Conservation (phyloP, 306 rosid species). For the Bauhinia variegata region DNA sequence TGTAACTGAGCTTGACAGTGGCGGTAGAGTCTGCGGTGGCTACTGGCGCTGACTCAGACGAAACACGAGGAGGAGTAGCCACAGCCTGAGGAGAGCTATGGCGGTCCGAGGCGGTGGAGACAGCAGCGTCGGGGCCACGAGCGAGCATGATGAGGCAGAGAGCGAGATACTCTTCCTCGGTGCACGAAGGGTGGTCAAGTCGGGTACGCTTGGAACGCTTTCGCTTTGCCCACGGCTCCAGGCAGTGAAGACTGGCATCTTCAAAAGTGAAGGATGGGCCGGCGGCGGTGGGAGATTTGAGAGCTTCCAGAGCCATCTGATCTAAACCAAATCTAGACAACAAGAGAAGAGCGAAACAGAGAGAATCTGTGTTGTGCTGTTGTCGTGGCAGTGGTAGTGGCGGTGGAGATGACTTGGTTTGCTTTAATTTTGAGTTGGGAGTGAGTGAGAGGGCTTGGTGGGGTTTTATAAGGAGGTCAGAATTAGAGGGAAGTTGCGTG, state of each 20-base stretch:
- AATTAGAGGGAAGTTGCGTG: conserved; percentile 76
- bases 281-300: conserved; percentile 74
- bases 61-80: conserved; percentile 14
- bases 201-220: conserved; percentile 91
- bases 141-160: conserved; percentile 98
- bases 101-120: neutral
- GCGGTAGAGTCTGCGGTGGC: conserved; percentile 15
- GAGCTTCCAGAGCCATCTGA: conserved; percentile 84
- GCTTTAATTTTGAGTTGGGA: conserved; percentile 31
- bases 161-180: conserved; percentile 97
- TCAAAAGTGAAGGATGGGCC: conserved; percentile 60
- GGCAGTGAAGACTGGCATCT: conserved; percentile 40
- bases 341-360: neutral
- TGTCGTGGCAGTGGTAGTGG: too few species aligned
- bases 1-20: conserved; percentile 50
- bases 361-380: neutral
- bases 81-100: conserved; percentile 3
- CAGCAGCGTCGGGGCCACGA: conserved; percentile 47
- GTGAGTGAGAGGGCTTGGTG: conserved; percentile 42
- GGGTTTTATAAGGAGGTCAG: conserved; percentile 48
- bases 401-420: neutral
- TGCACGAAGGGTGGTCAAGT: conserved; percentile 48
- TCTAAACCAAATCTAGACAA: neutral
- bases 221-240: conserved; percentile 79
- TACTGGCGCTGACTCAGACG: conserved; percentile 42